Evolutionary conservation across 371 early-diverging fungal genomes (phyloP).

Genomic region (Zancudomyces culisetae): DNA sequence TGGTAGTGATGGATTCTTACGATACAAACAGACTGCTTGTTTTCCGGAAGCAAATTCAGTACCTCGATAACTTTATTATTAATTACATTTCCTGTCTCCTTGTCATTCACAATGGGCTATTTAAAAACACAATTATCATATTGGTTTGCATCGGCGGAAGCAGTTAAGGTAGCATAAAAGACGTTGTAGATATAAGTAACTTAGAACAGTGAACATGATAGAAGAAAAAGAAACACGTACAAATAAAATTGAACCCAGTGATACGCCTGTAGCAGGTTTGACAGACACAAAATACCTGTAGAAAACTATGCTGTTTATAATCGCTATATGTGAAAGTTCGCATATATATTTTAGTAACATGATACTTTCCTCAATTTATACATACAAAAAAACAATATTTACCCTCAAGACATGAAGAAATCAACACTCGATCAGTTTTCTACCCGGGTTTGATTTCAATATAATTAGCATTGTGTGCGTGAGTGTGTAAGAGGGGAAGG

Average conservation of each 20-base stretch:
- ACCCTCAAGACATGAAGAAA: background rate
- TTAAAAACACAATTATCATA: background rate
- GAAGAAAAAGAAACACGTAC: slow-evolving; percentile 6
- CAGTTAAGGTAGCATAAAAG: slow-evolving; percentile 12
- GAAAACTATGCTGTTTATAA: slow-evolving; percentile 70
- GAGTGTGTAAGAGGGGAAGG: background rate
- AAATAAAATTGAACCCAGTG: slow-evolving; percentile 37
- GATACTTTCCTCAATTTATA: background rate
- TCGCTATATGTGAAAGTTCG: slow-evolving; percentile 21
- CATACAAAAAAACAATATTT: background rate
- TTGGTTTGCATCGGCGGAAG: slow-evolving; percentile 20
- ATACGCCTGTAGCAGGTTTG: slow-evolving; percentile 45
- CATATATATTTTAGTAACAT: background rate
- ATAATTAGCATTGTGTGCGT: background rate
- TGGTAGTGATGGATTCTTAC: slow-evolving; percentile 7
- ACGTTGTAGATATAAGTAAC: background rate
- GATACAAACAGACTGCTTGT: background rate
- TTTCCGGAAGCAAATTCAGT: slow-evolving; percentile 23
- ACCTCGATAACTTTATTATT: slow-evolving; percentile 34
- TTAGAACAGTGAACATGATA: background rate
- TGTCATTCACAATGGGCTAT: slow-evolving; percentile 31
- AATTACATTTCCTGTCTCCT: slow-evolving; percentile 26
- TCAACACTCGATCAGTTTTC: background rate
- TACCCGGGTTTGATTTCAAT: background rate
- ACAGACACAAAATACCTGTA: slow-evolving; percentile 60